phyloP scores from a whole-genome alignment of 2,329 filamentous ascomycete species.

The Mycocentrospora acerina region DNA sequence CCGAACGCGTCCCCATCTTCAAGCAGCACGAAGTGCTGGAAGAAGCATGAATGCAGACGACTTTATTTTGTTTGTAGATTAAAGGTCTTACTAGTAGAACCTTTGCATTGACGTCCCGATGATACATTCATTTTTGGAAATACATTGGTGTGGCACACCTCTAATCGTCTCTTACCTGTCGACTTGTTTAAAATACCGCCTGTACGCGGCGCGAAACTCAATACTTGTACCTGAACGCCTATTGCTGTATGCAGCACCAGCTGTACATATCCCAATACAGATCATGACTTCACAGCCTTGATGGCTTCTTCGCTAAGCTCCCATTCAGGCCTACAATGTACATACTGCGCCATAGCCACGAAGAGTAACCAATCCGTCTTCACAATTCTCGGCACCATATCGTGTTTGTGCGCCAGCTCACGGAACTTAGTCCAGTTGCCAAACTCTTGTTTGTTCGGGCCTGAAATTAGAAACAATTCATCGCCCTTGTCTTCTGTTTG shows the following conservation, averaged over 20 bases:
- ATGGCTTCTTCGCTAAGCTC: slow-evolving; percentile 37
- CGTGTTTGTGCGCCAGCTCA: slow-evolving; percentile 73
- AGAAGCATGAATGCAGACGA: no score
- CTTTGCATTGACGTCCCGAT: no score
- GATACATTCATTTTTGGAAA: no score
- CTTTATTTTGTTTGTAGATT: no score
- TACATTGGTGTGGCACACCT: no score
- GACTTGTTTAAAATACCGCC: slow-evolving; percentile 9
- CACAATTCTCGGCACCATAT: slow-evolving; percentile 80
- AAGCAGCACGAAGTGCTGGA: no score
- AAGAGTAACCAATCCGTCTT: slow-evolving; percentile 86
- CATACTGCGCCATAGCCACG: slow-evolving; percentile 83
- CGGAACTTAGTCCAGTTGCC: slow-evolving; percentile 78
- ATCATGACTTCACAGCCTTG: slow-evolving; percentile 20
- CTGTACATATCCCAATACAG: slow-evolving; percentile 4
- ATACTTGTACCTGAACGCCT: slow-evolving; percentile 19
- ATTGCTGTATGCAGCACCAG: slow-evolving; percentile 12
- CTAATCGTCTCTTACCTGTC: not conserved
- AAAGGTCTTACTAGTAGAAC: no score
- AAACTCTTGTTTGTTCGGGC: slow-evolving; percentile 64
- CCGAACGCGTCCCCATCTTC: no score
- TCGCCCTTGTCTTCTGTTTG: slow-evolving; percentile 61
- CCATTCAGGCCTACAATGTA: slow-evolving; percentile 47
- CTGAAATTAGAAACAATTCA: slow-evolving; percentile 76
- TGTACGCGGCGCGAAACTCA: slow-evolving; percentile 11